Evolutionary conservation across 345 rosid species (phyloP).

Genomic region (Erucastrum elatum): DNA sequence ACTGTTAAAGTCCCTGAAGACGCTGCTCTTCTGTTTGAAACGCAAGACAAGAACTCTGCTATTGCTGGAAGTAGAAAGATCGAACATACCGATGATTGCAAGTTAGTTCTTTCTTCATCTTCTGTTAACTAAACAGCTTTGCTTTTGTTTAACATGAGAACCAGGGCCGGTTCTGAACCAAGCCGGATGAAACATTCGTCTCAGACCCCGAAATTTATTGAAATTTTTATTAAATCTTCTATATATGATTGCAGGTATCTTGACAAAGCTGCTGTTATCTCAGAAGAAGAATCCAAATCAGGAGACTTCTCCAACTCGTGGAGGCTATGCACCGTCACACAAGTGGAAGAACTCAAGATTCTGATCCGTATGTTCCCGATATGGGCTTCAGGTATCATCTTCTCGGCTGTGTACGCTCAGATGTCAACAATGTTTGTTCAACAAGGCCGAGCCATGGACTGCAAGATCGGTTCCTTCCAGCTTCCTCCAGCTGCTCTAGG

Average conservation of each 20-base stretch:
- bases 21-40: constrained; percentile 27
- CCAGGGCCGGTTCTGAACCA: too few relatives aligned
- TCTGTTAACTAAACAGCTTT: background rate
- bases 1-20: constrained; percentile 29
- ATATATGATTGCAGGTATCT: constrained; percentile 32
- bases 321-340: constrained; percentile 50
- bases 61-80: background rate
- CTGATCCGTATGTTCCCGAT: constrained; percentile 43
- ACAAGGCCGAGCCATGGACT: constrained; percentile 52
- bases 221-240: background rate
- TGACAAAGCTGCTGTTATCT: constrained; percentile 59
- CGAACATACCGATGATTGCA: background rate
- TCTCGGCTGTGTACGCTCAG: constrained; percentile 42
- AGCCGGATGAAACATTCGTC: background rate
- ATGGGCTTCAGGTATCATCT: constrained; percentile 46
- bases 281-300: constrained; percentile 27
- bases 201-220: too few relatives aligned
- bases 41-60: constrained; percentile 35
- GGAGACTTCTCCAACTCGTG: constrained; percentile 25
- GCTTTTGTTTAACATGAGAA: background rate
- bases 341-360: constrained; percentile 53
- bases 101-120: background rate
- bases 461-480: constrained; percentile 21
- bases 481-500: constrained; percentile 50
- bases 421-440: constrained; percentile 45